Base-by-base conservation (phyloP, 2,329 filamentous ascomycete species). In the Penicillium sp. region DNA sequence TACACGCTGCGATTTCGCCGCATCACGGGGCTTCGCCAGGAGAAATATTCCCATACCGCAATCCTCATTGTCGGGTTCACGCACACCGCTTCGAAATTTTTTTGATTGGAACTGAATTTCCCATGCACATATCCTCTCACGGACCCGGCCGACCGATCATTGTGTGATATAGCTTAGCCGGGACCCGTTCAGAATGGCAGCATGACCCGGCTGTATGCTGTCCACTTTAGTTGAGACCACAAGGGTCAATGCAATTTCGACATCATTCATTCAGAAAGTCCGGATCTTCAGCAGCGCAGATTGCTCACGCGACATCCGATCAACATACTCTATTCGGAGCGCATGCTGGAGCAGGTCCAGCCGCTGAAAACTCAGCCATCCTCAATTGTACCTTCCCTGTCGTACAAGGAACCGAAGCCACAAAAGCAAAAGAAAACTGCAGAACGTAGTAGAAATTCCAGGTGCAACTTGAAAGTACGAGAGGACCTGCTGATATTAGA, bases 1-100 rank as follows among this genome's bases (percentile, higher is more conserved):
- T 45, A 60, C 30, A 9, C 48, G 30, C 38, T 53, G 21, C 19
- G n/a, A 49, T 31, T 47, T 58, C 19, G 45, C 60, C 30, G 50
- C 60, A 46, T 45, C 38, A 60, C 55, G 31, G 49, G 26, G 19
- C 35, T 51, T 58, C 29, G 31, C 38, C 46, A 48, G 51, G 45
- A 41, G 45, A 60, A 61, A 47, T 44, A 30, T 51, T 47, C 54
- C 44, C 57, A 50, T 58, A 47, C 21, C 46, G 47, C 50, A 41
- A 45, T 50, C 41, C 31, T 62, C 56, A 54, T 35, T 58, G 26
- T 62, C 63, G 56, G 63, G 53, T 51, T 56, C 50, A 47, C 56
- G 54, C 58, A 65, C 63, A 65, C 63, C 63, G 63, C 63, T 54
- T 51, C 45, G 56, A 55, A 15, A 4, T 47, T 50, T 47, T 50